Conservation (phyloP, 805 yeast genomes). For the Candida dajiaensis region DNA sequence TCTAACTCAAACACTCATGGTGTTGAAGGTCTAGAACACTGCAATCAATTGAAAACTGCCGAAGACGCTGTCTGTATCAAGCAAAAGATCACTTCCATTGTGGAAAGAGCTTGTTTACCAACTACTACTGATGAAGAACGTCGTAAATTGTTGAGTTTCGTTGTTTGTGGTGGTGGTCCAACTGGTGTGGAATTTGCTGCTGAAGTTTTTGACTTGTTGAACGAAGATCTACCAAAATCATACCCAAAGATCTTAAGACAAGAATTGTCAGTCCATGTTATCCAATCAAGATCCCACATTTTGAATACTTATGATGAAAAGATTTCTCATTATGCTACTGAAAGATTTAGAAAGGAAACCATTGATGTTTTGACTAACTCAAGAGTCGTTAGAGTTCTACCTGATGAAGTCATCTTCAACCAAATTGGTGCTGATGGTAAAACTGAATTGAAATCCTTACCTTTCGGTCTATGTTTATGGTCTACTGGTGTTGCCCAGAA, state of each 20-base stretch:
- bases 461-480: conserved; percentile 69
- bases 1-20: conserved; percentile 66
- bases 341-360: conserved; percentile 54
- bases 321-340: conserved; percentile 58
- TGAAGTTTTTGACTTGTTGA: conserved; percentile 58
- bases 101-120: conserved; percentile 62
- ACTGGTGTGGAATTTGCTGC: conserved; percentile 75
- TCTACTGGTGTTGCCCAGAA: conserved; percentile 70
- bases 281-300: conserved; percentile 63
- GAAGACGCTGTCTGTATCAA: conserved; percentile 57
- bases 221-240: conserved; percentile 52
- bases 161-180: conserved; percentile 72
- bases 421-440: conserved; percentile 42
- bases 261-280: conserved; percentile 59
- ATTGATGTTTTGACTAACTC: conserved; percentile 61
- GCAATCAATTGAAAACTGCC: conserved; percentile 59
- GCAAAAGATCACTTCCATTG: conserved; percentile 44
- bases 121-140: conserved; percentile 60
- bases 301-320: conserved; percentile 64
- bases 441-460: conserved; percentile 39
- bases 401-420: conserved; percentile 52
- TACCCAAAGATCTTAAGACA: conserved; percentile 59
- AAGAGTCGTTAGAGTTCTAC: conserved; percentile 51
- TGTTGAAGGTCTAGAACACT: conserved; percentile 59
- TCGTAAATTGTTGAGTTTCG: conserved; percentile 53